Evolutionary conservation across 2,329 filamentous ascomycete species (phyloP).

Genomic region (Lithohypha guttulata): DNA sequence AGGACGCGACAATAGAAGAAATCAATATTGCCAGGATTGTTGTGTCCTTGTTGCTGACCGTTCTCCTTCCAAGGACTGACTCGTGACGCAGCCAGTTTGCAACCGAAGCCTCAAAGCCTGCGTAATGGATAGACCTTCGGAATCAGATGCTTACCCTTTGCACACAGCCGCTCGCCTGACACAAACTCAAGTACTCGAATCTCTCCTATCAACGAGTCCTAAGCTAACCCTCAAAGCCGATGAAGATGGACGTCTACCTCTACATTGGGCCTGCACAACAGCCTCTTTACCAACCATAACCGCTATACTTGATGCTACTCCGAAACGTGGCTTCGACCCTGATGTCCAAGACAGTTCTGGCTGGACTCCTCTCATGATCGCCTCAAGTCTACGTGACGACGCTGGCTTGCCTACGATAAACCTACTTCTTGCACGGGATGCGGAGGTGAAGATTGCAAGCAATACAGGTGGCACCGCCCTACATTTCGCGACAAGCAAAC

Average conservation of each 20-base stretch:
- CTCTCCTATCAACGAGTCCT: conserved; percentile 54
- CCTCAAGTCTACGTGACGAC: conserved; percentile 35
- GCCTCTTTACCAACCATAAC: conserved; percentile 67
- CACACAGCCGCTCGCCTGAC: conserved; percentile 6
- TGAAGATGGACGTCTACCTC: conserved; percentile 75
- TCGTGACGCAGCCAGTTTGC: too few relatives aligned
- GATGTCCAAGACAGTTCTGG: conserved; percentile 32
- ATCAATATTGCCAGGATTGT: too few relatives aligned
- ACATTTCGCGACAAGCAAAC: conserved; percentile 86
- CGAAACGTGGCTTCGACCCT: conserved; percentile 18
- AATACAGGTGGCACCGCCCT: conserved; percentile 59
- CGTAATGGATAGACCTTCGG: conserved; percentile 4
- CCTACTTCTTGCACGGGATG: conserved; percentile 36
- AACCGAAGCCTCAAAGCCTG: too few relatives aligned
- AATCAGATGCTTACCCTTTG: conserved; percentile 1
- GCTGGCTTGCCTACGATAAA: conserved; percentile 37
- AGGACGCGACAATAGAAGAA: too few relatives aligned
- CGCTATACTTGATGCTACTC: conserved; percentile 39
- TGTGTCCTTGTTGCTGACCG: too few relatives aligned
- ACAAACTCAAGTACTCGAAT: conserved; percentile 10
- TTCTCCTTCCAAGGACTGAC: too few relatives aligned
- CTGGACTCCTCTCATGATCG: conserved; percentile 43
- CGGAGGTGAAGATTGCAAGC: conserved; percentile 36
- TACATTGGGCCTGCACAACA: conserved; percentile 89
- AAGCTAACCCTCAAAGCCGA: conserved; percentile 65